Base-by-base conservation (phyloP, 768 basidiomycete genomes). In the Pleurotus citrinopileatus region DNA sequence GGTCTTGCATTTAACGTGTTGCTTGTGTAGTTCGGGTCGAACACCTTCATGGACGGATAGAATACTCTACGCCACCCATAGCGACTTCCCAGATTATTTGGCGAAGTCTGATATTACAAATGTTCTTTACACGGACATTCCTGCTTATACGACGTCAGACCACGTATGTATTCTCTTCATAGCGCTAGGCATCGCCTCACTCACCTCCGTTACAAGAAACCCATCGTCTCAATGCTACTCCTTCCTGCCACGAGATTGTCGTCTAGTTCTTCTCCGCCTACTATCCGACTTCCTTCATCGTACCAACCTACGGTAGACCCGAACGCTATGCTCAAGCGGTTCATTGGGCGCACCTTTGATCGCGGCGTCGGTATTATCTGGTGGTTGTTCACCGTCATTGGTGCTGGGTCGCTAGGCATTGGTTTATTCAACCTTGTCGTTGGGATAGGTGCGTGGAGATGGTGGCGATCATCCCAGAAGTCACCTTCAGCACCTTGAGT, bases 21-120 rank as follows among this genome's bases (percentile, higher is more conserved):
- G 38, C 42, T 19, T 23, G 20, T 59, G 20, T 44, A 90, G 89
- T 63, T 65, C 69, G 9, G 87, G 82, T 63, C 85, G 96, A 8
- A 78, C 75, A 1, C 95, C 96, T 0, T 84, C 94, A 19, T 98
- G 93, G 90, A 97, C 94, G 25, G 96, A 98, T 68, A 80, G 96
- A 42, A 81, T 98, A 40, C 73, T 98, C 63, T 97, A 93, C 63
- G 78, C 90, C 10, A 91, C 90, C 4, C 74, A 84, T 63, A 78
- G 78, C 19, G 90, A 91, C 65, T 79, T 78, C 2, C 80, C 81
- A 1, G 73, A 78, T 54, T 67, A 67, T 5, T 74, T 75, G 6
- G 72, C 79, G 8, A 62, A 72, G 32, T 83, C 87, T 1, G 63
- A 76, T 54, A 82, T 89, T 57, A 76, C 66, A 2, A 89, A 87